These are phyloP conservation scores for Penicillium daleae DNA, from an alignment of 495 filamentous ascomycete species.

Conservation along the genomic window DNA sequence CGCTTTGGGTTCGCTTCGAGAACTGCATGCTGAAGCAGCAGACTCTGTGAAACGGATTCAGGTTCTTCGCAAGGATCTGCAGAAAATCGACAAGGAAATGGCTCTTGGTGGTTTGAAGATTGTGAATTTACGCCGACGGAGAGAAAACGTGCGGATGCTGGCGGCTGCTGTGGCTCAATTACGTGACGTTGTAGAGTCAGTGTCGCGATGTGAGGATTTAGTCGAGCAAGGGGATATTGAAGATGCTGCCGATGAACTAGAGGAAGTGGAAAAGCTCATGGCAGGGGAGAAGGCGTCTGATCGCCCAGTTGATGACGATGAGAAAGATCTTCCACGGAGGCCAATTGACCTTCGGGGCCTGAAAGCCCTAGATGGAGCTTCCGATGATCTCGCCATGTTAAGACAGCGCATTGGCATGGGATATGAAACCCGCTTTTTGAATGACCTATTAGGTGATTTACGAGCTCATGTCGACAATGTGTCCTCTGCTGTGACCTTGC, in stretches of 20 bases:
- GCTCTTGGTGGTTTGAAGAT: constrained; percentile 85
- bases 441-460: constrained; percentile 77
- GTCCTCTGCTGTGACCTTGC: constrained; percentile 70
- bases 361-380: constrained; percentile 79
- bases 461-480: constrained; percentile 80
- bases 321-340: constrained; percentile 29
- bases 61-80: constrained; percentile 74
- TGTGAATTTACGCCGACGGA: constrained; percentile 75
- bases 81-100: constrained; percentile 82
- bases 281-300: constrained; percentile 60
- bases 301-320: constrained; percentile 25
- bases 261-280: constrained; percentile 76
- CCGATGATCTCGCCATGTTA: constrained; percentile 72
- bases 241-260: constrained; percentile 74
- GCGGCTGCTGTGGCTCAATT: constrained; percentile 83
- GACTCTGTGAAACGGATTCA: constrained; percentile 90
- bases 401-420: constrained; percentile 81
- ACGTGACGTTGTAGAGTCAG: constrained; percentile 72
- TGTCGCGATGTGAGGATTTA: constrained; percentile 75
- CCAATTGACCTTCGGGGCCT: constrained; percentile 74
- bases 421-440: constrained; percentile 81
- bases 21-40: constrained; percentile 89
- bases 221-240: constrained; percentile 83
- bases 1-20: constrained; percentile 85
- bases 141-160: constrained; percentile 84